Percentiles rank a stretch among this genome's conserved stretches.
These are phyloP conservation scores for Fraxinus floribunda DNA, from an alignment of 305 asterid genomes.

Conservation along the genomic window DNA sequence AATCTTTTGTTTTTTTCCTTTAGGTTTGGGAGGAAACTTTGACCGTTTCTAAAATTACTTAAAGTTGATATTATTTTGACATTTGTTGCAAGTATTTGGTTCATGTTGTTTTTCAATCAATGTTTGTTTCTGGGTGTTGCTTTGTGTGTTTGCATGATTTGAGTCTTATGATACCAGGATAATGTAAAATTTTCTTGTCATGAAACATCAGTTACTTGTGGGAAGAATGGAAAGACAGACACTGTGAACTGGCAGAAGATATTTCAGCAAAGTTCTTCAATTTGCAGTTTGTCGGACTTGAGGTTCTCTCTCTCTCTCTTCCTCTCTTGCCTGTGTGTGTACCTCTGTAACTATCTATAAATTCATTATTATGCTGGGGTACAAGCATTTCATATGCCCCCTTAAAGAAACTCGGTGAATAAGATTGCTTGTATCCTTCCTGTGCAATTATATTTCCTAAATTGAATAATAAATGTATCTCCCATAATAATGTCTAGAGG, in stretches of 20 bases:
- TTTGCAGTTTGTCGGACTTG: conserved; percentile 46
- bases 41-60: not conserved
- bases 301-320: conserved; percentile 47
- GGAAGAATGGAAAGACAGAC: conserved; percentile 80
- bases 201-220: conserved; percentile 62
- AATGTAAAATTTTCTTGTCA: conserved; percentile 23
- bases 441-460: not conserved
- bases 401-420: not conserved
- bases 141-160: conserved; percentile 12
- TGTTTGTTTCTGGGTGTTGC: conserved; percentile 4
- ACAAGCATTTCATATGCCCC: not conserved
- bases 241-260: conserved; percentile 36
- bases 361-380: not conserved
- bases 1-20: not conserved
- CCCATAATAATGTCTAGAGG: not conserved
- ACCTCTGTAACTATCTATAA: not conserved
- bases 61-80: not conserved
- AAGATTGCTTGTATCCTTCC: not conserved
- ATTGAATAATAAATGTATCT: not conserved
- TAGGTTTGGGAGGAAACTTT: not conserved
- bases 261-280: conserved; percentile 45
- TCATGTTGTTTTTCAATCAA: not conserved
- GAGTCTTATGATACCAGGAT: conserved; percentile 18
- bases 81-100: not conserved
- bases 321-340: conserved; percentile 14